phyloP scores from a whole-genome alignment of 805 yeast species.

The Candida tammaniensis region DNA sequence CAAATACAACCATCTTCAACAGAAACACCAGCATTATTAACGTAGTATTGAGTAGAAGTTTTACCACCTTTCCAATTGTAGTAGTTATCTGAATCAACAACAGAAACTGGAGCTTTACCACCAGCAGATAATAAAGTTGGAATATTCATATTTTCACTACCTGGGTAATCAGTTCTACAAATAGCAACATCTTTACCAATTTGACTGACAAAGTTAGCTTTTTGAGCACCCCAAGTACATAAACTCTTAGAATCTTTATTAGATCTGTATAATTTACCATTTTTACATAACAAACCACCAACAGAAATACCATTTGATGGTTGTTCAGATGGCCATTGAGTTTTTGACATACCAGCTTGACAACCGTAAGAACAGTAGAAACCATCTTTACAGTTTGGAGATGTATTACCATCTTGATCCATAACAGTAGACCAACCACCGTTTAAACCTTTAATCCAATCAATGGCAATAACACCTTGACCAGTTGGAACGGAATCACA shows the following conservation, averaged over 20 bases:
- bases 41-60: slow-evolving; percentile 96
- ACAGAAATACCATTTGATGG: slow-evolving; percentile 87
- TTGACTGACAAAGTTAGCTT: slow-evolving; percentile 68
- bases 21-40: slow-evolving; percentile 92
- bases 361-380: slow-evolving; percentile 97
- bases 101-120: slow-evolving; percentile 61
- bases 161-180: slow-evolving; percentile 99
- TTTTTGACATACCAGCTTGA: slow-evolving; percentile 98
- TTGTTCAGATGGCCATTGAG: slow-evolving; percentile 92
- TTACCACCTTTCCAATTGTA: slow-evolving; percentile 76
- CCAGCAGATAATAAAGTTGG: slow-evolving; percentile 85
- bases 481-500: slow-evolving; percentile 77
- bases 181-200: slow-evolving; percentile 70
- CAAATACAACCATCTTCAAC: slow-evolving; percentile 90
- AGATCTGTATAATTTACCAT: slow-evolving; percentile 81
- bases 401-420: slow-evolving; percentile 55
- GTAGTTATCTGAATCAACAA: slow-evolving; percentile 74
- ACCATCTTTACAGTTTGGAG: slow-evolving; percentile 80
- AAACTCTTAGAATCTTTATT: slow-evolving; percentile 61
- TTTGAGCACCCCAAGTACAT: slow-evolving; percentile 82
- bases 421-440: slow-evolving; percentile 86
- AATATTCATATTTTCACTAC: slow-evolving; percentile 96
- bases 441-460: slow-evolving; percentile 45
- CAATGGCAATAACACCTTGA: slow-evolving; percentile 76
- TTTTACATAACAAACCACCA: slow-evolving; percentile 88